Conservation (phyloP, 2,329 filamentous ascomycete genomes). For the Didymellaceae sp. region DNA sequence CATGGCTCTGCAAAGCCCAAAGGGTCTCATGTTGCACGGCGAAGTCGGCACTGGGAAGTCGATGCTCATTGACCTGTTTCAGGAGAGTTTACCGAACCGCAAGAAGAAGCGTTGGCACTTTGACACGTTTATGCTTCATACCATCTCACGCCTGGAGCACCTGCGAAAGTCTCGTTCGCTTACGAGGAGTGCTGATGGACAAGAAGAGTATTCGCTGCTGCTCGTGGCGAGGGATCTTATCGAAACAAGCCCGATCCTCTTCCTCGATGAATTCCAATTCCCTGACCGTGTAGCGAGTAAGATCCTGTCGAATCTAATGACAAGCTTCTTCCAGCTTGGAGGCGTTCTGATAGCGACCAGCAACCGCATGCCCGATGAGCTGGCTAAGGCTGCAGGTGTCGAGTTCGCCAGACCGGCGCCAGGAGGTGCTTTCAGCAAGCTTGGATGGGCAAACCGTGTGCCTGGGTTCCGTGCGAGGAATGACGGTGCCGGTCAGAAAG, state of each 20-base stretch:
- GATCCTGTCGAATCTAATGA: conserved; percentile 79
- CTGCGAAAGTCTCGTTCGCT: conserved; percentile 57
- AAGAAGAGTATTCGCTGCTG: conserved; percentile 71
- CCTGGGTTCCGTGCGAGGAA: conserved; percentile 53
- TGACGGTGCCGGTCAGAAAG: conserved; percentile 55
- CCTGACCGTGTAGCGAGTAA: conserved; percentile 80
- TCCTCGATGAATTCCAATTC: conserved; percentile 83
- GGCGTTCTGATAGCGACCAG: conserved; percentile 81
- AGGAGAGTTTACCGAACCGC: conserved; percentile 74
- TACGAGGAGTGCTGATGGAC: conserved; percentile 21
- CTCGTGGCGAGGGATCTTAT: conserved; percentile 79
- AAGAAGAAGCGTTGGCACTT: conserved; percentile 82
- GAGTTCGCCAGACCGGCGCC: conserved; percentile 66
- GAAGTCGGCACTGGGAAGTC: conserved; percentile 85
- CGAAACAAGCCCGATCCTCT: conserved; percentile 75
- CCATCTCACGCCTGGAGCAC: conserved; percentile 73
- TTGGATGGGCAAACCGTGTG: conserved; percentile 54
- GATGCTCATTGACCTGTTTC: conserved; percentile 85
- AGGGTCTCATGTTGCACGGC: conserved; percentile 77
- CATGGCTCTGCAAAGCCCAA: conserved; percentile 73
- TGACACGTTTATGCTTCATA: conserved; percentile 85
- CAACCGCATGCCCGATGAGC: conserved; percentile 82
- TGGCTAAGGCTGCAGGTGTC: conserved; percentile 75
- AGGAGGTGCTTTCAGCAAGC: conserved; percentile 34
- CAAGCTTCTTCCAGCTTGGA: conserved; percentile 80